Percentiles rank a stretch among this genome's conserved stretches.
phyloP scores from a whole-genome alignment of 2,329 filamentous ascomycete genomes.

The Plectosphaerella plurivora region DNA sequence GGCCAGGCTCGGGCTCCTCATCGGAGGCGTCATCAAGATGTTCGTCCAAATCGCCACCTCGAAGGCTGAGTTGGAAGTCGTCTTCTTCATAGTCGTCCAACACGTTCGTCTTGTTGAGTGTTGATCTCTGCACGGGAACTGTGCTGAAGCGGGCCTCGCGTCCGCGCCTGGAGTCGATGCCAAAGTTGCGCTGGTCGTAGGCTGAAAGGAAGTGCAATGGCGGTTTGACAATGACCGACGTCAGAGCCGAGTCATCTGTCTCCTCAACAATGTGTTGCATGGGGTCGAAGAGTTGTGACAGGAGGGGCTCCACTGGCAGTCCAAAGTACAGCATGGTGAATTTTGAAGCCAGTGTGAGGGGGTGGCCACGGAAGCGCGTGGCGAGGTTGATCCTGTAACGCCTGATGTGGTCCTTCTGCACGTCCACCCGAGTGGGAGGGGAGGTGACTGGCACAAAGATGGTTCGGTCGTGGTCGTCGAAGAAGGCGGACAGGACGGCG shows the following conservation, averaged over 20 bases:
- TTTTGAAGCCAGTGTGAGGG: constrained; percentile 30
- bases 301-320: constrained; percentile 35
- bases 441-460: constrained; percentile 22
- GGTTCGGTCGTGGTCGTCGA: constrained; percentile 26
- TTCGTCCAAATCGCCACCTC: constrained; percentile 3
- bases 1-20: background rate
- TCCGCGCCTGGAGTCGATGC: constrained; percentile 17
- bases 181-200: constrained; percentile 23
- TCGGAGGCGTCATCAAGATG: background rate
- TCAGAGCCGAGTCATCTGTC: constrained; percentile 13
- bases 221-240: constrained; percentile 15
- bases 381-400: constrained; percentile 24
- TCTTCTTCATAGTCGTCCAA: background rate
- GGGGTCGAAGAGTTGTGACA: constrained; percentile 9
- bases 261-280: constrained; percentile 18
- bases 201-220: constrained; percentile 27
- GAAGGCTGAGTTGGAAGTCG: constrained; percentile 2
- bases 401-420: constrained; percentile 24
- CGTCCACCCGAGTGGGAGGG: constrained; percentile 18
- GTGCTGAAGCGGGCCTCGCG: constrained; percentile 6
- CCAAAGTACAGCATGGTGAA: constrained; percentile 43
- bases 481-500: constrained; percentile 25
- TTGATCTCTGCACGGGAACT: constrained; percentile 5
- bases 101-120: background rate
- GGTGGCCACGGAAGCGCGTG: constrained; percentile 22